These are phyloP conservation scores for Tetracladium setigerum DNA, from an alignment of 495 filamentous ascomycete genomes.

Conservation along the genomic window DNA sequence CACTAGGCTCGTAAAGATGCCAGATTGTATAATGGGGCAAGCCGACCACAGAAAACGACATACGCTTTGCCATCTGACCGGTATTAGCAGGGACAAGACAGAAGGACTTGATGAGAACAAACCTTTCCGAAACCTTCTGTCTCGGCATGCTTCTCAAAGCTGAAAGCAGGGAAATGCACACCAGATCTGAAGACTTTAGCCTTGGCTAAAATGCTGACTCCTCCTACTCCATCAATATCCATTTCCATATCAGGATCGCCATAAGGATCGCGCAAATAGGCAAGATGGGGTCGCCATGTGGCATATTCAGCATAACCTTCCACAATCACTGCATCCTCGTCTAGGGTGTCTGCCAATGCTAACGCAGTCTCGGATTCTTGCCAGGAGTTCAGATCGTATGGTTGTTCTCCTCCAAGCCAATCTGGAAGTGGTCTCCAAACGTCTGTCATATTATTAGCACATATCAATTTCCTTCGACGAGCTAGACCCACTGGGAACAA, in stretches of 20 bases:
- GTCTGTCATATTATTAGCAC: conserved; percentile 44
- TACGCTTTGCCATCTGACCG: conserved; percentile 85
- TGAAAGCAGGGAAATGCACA: conserved; percentile 97
- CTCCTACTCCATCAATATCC: conserved; percentile 97
- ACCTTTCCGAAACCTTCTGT: conserved; percentile 98
- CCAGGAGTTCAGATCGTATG: conserved; percentile 98
- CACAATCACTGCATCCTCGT: conserved; percentile 98
- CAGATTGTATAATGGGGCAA: conserved; percentile 98
- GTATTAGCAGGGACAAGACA: conserved; percentile 6
- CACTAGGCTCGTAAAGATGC: conserved; percentile 98
- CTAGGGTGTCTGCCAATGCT: conserved; percentile 85
- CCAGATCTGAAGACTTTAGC: conserved; percentile 89
- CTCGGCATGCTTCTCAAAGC: conserved; percentile 97
- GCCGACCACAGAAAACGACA: conserved; percentile 94
- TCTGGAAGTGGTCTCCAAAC: conserved; percentile 98
- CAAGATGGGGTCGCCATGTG: conserved; percentile 95
- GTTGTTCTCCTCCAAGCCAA: conserved; percentile 98
- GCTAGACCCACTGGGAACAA: conserved; percentile 82
- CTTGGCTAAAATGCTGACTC: conserved; percentile 95
- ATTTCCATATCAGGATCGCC: conserved; percentile 99
- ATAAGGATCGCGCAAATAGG: conserved; percentile 94
- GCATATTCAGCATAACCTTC: conserved; percentile 99
- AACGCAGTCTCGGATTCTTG: conserved; percentile 97
- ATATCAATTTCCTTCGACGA: conserved; percentile 1
- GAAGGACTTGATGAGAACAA: not conserved